Conservation (phyloP, 345 rosid genomes). For the Hirschfeldia incana region DNA sequence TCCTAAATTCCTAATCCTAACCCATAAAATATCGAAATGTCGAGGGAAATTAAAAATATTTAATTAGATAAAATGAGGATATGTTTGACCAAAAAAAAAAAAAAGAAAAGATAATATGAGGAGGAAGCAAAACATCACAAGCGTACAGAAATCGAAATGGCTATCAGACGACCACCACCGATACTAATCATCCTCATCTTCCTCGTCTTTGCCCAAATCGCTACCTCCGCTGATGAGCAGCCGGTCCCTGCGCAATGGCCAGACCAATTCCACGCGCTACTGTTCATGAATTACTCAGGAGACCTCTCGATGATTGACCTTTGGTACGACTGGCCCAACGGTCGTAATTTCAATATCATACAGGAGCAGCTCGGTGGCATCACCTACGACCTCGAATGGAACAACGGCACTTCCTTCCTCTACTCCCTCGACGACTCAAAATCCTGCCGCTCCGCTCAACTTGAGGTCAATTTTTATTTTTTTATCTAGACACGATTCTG, state of each 20-base stretch:
- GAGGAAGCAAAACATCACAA: background rate
- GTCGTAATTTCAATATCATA: conserved; percentile 71
- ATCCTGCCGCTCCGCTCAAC: conserved; percentile 47
- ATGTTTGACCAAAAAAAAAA: too few species aligned
- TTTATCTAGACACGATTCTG: too few species aligned
- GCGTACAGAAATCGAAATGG: conserved; percentile 7
- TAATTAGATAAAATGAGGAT: too few species aligned
- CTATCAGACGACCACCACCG: conserved; percentile 4
- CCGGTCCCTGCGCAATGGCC: conserved; percentile 71
- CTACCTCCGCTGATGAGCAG: conserved; percentile 31
- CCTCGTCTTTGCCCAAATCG: background rate
- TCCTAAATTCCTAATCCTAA: too few species aligned
- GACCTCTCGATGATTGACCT: conserved; percentile 57
- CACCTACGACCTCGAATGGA: conserved; percentile 62
- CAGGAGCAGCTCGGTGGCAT: conserved; percentile 62
- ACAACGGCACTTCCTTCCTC: conserved; percentile 57
- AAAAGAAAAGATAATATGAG: too few species aligned
- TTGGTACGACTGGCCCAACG: conserved; percentile 72
- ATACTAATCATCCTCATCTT: conserved; percentile 12
- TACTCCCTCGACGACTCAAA: conserved; percentile 48
- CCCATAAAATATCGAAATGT: too few species aligned
- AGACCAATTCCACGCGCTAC: conserved; percentile 56
- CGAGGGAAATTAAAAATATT: too few species aligned
- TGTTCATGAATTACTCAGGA: conserved; percentile 63
- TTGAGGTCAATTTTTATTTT: conserved; percentile 46